These are phyloP conservation scores for Penicillium sp. DNA, from an alignment of 2,329 filamentous ascomycete species.

Conservation along the genomic window DNA sequence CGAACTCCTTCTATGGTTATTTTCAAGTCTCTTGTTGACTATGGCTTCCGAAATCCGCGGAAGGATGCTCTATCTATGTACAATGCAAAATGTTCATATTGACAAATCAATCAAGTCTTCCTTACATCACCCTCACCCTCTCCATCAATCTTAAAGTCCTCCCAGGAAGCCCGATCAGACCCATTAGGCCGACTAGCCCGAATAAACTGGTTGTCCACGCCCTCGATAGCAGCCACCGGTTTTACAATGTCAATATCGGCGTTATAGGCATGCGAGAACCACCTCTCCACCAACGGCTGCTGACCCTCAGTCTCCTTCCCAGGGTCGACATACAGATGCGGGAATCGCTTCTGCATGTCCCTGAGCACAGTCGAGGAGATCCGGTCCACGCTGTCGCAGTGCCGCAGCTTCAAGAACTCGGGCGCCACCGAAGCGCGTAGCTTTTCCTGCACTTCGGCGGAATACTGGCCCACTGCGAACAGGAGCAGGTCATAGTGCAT, in stretches of 20 bases:
- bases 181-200: constrained; percentile 51
- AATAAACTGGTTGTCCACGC: constrained; percentile 47
- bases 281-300: constrained; percentile 47
- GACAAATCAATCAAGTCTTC: constrained; percentile 13
- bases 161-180: constrained; percentile 48
- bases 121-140: constrained; percentile 25
- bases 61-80: constrained; percentile 5
- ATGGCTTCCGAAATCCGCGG: background rate
- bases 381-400: constrained; percentile 61
- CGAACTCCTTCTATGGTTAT: background rate
- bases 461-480: constrained; percentile 56
- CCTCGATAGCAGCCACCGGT: constrained; percentile 45
- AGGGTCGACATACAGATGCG: constrained; percentile 48
- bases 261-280: constrained; percentile 44
- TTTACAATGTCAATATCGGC: constrained; percentile 47
- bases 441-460: constrained; percentile 48
- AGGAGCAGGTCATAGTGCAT: constrained; percentile 65
- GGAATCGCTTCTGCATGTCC: constrained; percentile 50
- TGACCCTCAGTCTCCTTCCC: constrained; percentile 23
- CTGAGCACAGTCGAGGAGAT: constrained; percentile 57
- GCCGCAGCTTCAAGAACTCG: constrained; percentile 54
- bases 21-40: background rate
- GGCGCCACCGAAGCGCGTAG: constrained; percentile 48
- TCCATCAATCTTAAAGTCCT: constrained; percentile 25
- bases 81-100: constrained; percentile 1